Evolutionary conservation across 2,329 filamentous ascomycete species (phyloP), one percentile per base, ranked within the genome.

Genomic region (Aspergillus latus): DNA sequence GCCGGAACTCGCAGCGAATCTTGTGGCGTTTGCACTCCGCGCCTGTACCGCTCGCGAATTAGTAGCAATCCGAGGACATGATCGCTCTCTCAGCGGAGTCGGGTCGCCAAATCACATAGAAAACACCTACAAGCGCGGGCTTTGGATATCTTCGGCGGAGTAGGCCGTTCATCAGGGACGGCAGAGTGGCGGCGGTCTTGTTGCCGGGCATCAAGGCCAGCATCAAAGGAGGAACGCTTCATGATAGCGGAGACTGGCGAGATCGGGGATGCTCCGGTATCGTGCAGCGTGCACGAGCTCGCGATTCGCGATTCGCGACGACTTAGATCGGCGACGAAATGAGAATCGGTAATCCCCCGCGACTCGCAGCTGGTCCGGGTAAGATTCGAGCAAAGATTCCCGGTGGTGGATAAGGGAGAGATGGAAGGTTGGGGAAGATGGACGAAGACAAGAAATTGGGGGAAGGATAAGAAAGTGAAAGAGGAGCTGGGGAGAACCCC

Each of bases 11-110:
- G 64, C 81, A 84, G 63, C 80, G 80, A 62, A 84, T 82, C 65
- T 84, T 84, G 62, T 81, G 79, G 21, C 74, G 75, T 60, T 82
- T 80, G 58, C 80, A 82, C 65, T 80, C 79, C 13, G 76, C 73
- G 52, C 75, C 75, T 77, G 49, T n/a, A 56, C 30, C 21, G 36
- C 15, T 13, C 45, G 34, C 34, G 8, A 15, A 16, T 48, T 34
- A 64, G 60, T 13, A 51, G 28, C 36, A 11, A n/a, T 52, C 9
- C 32, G 30, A 34, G 16, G 4, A 32, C 21, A 13, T 26, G 16
- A 28, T 37, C 15, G n/a, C 30, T 21, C 8, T 16, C 13, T n/a
- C n/a, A n/a, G 16, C 26, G 2, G 8, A 26, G 21, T 34, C 36
- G 29, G 15, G 32, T 11, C 37, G n/a, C 37, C 26, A 42, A 5